phyloP scores from a whole-genome alignment of 1,284 basidiomycete genomes.

The Pulveroboletus sp. region DNA sequence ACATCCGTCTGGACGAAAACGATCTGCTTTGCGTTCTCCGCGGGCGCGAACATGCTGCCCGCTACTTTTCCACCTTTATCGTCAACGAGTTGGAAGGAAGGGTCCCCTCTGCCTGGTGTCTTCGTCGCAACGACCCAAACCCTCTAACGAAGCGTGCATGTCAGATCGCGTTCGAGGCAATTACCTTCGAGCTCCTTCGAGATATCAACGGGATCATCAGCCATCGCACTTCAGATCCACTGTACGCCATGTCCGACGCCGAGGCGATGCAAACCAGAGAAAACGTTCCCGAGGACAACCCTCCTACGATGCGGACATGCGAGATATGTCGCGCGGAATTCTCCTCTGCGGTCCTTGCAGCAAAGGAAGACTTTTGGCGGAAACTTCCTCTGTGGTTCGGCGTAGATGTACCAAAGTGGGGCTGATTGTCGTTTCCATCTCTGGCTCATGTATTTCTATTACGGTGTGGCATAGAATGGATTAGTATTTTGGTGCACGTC shows the following conservation, averaged over 20 bases:
- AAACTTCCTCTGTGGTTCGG: slow-evolving; percentile 67
- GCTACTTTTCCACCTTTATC: slow-evolving; percentile 73
- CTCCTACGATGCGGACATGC: slow-evolving; percentile 54
- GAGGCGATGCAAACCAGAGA: slow-evolving; percentile 61
- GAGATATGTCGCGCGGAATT: slow-evolving; percentile 65
- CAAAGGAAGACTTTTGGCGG: slow-evolving; percentile 64
- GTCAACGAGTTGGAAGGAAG: slow-evolving; percentile 69
- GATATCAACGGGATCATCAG: slow-evolving; percentile 68
- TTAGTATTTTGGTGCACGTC: not conserved
- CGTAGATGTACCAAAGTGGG: slow-evolving; percentile 54
- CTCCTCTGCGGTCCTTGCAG: slow-evolving; percentile 52
- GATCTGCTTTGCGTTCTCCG: slow-evolving; percentile 61
- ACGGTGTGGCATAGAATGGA: not conserved
- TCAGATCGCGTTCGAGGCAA: slow-evolving; percentile 67
- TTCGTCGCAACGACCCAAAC: slow-evolving; percentile 48
- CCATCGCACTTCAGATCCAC: slow-evolving; percentile 64
- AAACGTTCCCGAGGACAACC: slow-evolving; percentile 45
- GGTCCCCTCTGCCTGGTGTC: slow-evolving; percentile 49
- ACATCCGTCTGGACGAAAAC: slow-evolving; percentile 44
- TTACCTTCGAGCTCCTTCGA: slow-evolving; percentile 68
- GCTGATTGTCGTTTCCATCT: slow-evolving; percentile 30
- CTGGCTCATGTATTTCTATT: slow-evolving; percentile 20
- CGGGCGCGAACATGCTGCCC: slow-evolving; percentile 67
- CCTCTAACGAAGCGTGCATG: slow-evolving; percentile 51
- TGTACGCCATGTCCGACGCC: slow-evolving; percentile 66